These are phyloP conservation scores for Mycena venus DNA, from an alignment of 768 basidiomycete species.

Conservation along the genomic window DNA sequence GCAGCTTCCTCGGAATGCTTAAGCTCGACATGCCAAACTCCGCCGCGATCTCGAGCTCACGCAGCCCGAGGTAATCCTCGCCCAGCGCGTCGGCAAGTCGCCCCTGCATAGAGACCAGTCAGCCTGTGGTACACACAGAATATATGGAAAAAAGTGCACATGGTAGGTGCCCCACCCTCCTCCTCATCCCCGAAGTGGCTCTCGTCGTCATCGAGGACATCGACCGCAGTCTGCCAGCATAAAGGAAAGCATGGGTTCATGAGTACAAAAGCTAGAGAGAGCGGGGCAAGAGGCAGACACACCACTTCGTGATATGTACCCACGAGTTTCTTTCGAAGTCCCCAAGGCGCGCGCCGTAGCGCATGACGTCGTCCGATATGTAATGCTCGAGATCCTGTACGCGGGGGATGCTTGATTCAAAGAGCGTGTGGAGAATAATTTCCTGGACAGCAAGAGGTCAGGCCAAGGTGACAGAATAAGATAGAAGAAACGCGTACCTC, in stretches of 20 bases:
- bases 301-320: slow-evolving; percentile 87
- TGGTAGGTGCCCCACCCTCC: slow-evolving; percentile 74
- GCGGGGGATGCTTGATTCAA: slow-evolving; percentile 87
- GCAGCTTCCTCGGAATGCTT: slow-evolving; percentile 81
- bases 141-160: slow-evolving; percentile 47
- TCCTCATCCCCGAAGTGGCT: slow-evolving; percentile 73
- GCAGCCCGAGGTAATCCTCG: slow-evolving; percentile 93
- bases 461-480: background rate
- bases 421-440: slow-evolving; percentile 92
- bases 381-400: slow-evolving; percentile 88
- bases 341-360: slow-evolving; percentile 79
- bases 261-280: background rate
- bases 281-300: slow-evolving; percentile 42
- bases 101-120: slow-evolving; percentile 62
- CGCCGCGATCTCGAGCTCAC: slow-evolving; percentile 88
- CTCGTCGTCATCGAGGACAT: slow-evolving; percentile 73
- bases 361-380: slow-evolving; percentile 88
- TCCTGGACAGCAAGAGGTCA: slow-evolving; percentile 63
- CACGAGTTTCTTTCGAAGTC: slow-evolving; percentile 91
- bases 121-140: background rate
- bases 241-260: background rate
- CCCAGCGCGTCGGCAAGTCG: slow-evolving; percentile 88
- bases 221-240: slow-evolving; percentile 58
- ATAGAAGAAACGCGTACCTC: slow-evolving; percentile 69
- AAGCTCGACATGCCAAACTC: slow-evolving; percentile 87